A percentile compares a stretch with the other conserved stretches of the same genome.
Conservation (phyloP, 805 yeast species). For the Blastobotrys mokoenaii region DNA sequence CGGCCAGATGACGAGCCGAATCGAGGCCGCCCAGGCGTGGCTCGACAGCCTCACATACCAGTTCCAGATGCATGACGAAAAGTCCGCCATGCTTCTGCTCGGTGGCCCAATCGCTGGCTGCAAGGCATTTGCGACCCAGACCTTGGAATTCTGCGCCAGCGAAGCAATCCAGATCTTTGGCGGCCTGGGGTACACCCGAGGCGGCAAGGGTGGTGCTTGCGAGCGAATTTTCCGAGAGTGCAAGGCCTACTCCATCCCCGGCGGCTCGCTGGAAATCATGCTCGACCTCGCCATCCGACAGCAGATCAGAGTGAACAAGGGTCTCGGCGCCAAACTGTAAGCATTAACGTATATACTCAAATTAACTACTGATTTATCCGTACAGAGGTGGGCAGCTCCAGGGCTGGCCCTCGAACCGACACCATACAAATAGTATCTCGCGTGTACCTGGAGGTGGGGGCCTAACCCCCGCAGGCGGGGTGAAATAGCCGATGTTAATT, state of each 20-base stretch:
- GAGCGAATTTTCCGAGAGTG: conserved; percentile 37
- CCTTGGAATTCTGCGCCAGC: conserved; percentile 36
- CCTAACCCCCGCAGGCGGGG: no score
- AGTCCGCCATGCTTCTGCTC: conserved; percentile 30
- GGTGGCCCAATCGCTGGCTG: conserved; percentile 38
- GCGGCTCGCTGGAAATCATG: conserved; percentile 39
- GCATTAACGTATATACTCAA: background rate
- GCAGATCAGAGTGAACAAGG: conserved; percentile 32
- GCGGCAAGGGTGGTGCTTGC: conserved; percentile 36
- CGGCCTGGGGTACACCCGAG: conserved; percentile 35
- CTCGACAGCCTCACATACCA: conserved; percentile 31
- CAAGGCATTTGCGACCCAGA: conserved; percentile 33
- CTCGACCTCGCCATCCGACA: conserved; percentile 34
- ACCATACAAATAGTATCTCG: no score
- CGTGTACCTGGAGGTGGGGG: no score
- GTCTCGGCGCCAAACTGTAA: conserved; percentile 33
- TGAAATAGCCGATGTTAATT: no score
- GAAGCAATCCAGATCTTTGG: conserved; percentile 38
- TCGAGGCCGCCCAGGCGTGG: conserved; percentile 35
- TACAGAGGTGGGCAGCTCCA: background rate
- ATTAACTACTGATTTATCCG: background rate
- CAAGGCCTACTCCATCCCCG: conserved; percentile 38
- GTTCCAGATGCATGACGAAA: conserved; percentile 23
- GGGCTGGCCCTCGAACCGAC: background rate
- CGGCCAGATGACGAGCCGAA: conserved; percentile 33